Percentiles rank a stretch among this genome's conserved stretches.
Conservation (phyloP, 176 grass and related monocot species). For the Phoenix roebelenii region DNA sequence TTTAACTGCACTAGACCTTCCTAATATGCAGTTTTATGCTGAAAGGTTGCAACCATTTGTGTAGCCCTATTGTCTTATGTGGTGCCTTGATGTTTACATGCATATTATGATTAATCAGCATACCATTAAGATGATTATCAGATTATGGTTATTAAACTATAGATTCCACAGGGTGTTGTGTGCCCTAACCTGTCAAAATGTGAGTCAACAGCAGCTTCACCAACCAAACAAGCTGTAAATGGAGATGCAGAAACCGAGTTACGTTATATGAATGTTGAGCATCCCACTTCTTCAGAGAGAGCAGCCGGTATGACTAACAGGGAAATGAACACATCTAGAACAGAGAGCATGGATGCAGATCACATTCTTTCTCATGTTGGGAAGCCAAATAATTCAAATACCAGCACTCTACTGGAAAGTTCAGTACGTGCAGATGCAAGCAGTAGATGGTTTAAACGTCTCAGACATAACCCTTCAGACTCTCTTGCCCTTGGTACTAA, state of each 20-base stretch:
- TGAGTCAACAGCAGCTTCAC: slow-evolving; percentile 3
- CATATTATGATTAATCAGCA: too few relatives aligned
- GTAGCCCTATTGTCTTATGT: too few relatives aligned
- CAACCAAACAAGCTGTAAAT: slow-evolving; percentile 1
- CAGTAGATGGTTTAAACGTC: slow-evolving; percentile 56
- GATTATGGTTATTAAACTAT: neutral
- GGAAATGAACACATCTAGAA: slow-evolving; percentile 15
- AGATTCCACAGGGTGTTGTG: slow-evolving; percentile 1
- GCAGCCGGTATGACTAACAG: slow-evolving; percentile 2
- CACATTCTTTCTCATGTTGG: slow-evolving; percentile 16
- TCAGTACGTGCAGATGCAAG: neutral
- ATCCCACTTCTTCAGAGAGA: slow-evolving; percentile 13
- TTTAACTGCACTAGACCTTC: too few relatives aligned
- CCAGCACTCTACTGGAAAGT: neutral
- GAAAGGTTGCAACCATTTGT: too few relatives aligned
- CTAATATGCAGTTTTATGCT: too few relatives aligned
- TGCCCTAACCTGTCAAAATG: slow-evolving; percentile 7
- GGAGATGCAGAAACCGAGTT: slow-evolving; percentile 9
- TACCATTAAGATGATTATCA: too few relatives aligned
- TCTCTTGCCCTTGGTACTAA: slow-evolving; percentile 22
- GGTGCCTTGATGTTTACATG: too few relatives aligned
- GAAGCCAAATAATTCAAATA: slow-evolving; percentile 23
- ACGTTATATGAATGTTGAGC: slow-evolving; percentile 9
- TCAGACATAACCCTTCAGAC: slow-evolving; percentile 14
- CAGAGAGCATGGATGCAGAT: slow-evolving; percentile 21